Conservation (phyloP, 108 stramenopile genomes). For the Conticribra guillardii region DNA sequence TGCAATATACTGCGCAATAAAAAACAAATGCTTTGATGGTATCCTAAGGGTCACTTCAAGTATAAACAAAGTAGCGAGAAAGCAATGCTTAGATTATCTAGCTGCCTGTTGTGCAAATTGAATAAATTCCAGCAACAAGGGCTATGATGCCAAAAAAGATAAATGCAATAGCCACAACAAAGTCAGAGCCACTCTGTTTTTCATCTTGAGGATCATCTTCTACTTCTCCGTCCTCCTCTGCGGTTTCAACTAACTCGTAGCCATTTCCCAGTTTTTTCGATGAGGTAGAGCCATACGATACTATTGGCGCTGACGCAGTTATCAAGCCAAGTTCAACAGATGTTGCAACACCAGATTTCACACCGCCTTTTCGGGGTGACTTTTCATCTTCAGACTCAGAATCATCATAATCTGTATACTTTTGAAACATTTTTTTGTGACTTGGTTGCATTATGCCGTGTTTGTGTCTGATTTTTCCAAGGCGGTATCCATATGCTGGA, state of each 20-base stretch:
- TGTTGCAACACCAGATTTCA: neutral
- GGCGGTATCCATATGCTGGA: conserved; percentile 67
- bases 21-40: too few relatives aligned
- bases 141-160: conserved; percentile 72
- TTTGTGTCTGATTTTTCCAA: conserved; percentile 62
- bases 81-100: neutral
- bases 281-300: conserved; percentile 3
- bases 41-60: too few relatives aligned
- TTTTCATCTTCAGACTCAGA: conserved; percentile 6
- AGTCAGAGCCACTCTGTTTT: conserved; percentile 46
- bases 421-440: neutral
- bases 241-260: neutral
- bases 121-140: conserved; percentile 63
- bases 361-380: too few relatives aligned
- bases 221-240: neutral
- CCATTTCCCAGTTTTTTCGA: neutral
- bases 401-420: conserved; percentile 7
- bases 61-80: too few relatives aligned
- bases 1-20: too few relatives aligned
- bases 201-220: conserved; percentile 43
- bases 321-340: conserved; percentile 16
- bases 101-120: conserved; percentile 34
- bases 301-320: neutral
- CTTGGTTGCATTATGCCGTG: neutral
- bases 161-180: conserved; percentile 69